phyloP scores from a whole-genome alignment of 345 rosid genomes.

The Microthlaspi erraticum region DNA sequence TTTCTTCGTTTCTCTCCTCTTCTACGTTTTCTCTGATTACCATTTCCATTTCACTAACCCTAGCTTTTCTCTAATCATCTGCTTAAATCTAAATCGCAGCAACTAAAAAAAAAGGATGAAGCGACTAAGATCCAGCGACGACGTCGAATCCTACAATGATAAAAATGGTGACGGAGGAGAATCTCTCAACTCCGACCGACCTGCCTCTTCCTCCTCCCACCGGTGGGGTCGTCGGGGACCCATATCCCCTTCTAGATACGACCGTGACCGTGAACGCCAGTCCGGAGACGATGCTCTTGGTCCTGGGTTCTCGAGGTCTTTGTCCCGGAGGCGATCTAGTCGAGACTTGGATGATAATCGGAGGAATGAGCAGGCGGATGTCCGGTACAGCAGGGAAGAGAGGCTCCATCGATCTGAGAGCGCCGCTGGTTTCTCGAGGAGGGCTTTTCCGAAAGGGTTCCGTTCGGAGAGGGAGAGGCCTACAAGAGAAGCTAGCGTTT shows the following conservation, averaged over 20 bases:
- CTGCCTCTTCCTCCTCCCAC: constrained; percentile 58
- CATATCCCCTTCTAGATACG: constrained; percentile 62
- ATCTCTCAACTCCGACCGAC: constrained; percentile 53
- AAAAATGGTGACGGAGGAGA: constrained; percentile 57
- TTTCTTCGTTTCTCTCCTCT: neutral
- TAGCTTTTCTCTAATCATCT: neutral
- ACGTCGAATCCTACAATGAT: constrained; percentile 64
- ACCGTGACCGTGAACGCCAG: constrained; percentile 60
- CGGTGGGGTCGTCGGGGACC: constrained; percentile 60
- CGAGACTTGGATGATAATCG: constrained; percentile 67
- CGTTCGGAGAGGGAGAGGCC: constrained; percentile 88
- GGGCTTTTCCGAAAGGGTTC: constrained; percentile 83
- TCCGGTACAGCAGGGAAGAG: constrained; percentile 53
- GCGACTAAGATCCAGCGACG: constrained; percentile 85
- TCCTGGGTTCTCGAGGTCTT: constrained; percentile 47
- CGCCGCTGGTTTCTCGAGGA: constrained; percentile 66
- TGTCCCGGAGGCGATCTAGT: constrained; percentile 62
- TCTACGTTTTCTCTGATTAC: constrained; percentile 11
- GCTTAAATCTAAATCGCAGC: neutral
- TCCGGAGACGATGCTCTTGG: constrained; percentile 49
- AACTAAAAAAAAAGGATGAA: constrained; percentile 52
- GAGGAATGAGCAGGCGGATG: constrained; percentile 67
- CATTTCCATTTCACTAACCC: constrained; percentile 27
- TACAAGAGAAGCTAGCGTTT: constrained; percentile 68
- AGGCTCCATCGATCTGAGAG: constrained; percentile 74